Evolutionary conservation across 805 yeast genomes (phyloP), one percentile per base, ranked within the genome.

Genomic region (Metschnikowia koreensis): DNA sequence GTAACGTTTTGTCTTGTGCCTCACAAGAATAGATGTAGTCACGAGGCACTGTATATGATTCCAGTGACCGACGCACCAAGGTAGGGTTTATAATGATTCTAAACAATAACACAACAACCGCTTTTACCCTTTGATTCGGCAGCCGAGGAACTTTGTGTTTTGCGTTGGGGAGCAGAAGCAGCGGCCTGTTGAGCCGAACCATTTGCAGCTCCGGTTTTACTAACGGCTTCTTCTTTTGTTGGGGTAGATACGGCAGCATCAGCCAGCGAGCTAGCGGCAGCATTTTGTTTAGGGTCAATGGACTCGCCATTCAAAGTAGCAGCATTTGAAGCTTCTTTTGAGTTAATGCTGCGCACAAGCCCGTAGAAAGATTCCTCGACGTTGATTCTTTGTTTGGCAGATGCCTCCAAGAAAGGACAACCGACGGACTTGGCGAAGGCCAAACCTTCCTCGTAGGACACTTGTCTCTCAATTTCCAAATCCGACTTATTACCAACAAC

Each of bases 361-460:
- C 82, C 84, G 63, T 79, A 84, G 67, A 89, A 89, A 2, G 92
- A 87, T 61, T 86, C 90, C 65, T 89, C 96, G 42, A 94, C 97
- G 62, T 94, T 92, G 58, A 86, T 80, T 53, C 96, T 85, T 62
- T 87, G 89, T 69, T 94, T 94, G 26, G 98, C 98, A 39, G 93
- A 84, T 1, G 98, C 89, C 71, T 94, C 99, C 60, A 92, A 79
- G 66, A 92, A 94, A 55, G 86, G 83, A 59, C 87, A 81, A 54
- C 79, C 76, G 63, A 89, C 81, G 57, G 81, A 78, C 50, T 78
- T 76, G 31, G 96, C 96, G 53, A 89, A 73, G 17, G 65, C 55
- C 60, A 66, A 53, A 29, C 88, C 91, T 63, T 84, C 89, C 60
- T 82, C 87, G 58, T 69, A 79, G 39, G 85, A 76, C 6, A 88